These are phyloP conservation scores for Lachancea kluyveri DNA, from an alignment of 805 yeast species.

Conservation along the genomic window DNA sequence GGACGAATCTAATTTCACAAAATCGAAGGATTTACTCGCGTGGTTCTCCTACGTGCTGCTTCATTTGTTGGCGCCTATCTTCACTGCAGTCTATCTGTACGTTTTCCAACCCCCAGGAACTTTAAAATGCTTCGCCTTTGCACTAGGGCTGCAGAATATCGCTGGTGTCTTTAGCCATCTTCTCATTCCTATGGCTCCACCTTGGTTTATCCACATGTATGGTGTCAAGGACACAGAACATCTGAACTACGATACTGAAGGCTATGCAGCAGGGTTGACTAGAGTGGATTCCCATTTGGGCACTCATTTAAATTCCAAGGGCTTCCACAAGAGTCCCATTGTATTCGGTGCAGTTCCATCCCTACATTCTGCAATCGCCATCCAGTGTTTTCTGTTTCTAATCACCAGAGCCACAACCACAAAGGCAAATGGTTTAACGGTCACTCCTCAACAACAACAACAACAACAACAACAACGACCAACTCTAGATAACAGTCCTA, in stretches of 20 bases:
- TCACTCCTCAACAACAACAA: too few relatives aligned
- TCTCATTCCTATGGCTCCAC: conserved; percentile 64
- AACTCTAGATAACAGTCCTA: too few relatives aligned
- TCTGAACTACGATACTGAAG: conserved; percentile 57
- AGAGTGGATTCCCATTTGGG: conserved; percentile 61
- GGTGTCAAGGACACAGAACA: conserved; percentile 43
- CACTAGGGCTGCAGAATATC: conserved; percentile 55
- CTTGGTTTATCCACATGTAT: conserved; percentile 61
- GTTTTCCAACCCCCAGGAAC: conserved; percentile 65
- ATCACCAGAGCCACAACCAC: conserved; percentile 30
- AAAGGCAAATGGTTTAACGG: conserved; percentile 20
- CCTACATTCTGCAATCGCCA: conserved; percentile 61
- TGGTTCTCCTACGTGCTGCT: conserved; percentile 58
- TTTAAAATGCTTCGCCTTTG: conserved; percentile 44
- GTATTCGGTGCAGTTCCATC: conserved; percentile 66
- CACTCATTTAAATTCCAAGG: conserved; percentile 50
- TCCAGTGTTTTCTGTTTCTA: conserved; percentile 39
- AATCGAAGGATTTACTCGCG: conserved; percentile 47
- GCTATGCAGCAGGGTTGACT: conserved; percentile 66
- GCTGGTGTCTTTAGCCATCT: conserved; percentile 57
- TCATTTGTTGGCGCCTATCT: conserved; percentile 55
- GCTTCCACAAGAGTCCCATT: conserved; percentile 62
- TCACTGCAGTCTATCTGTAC: conserved; percentile 57
- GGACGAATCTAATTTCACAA: conserved; percentile 30
- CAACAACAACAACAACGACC: too few relatives aligned